A percentile compares a stretch with the other conserved stretches of the same genome.
Evolutionary conservation across 2,329 filamentous ascomycete species (phyloP).

Genomic region (Cytospora chrysosperma): DNA sequence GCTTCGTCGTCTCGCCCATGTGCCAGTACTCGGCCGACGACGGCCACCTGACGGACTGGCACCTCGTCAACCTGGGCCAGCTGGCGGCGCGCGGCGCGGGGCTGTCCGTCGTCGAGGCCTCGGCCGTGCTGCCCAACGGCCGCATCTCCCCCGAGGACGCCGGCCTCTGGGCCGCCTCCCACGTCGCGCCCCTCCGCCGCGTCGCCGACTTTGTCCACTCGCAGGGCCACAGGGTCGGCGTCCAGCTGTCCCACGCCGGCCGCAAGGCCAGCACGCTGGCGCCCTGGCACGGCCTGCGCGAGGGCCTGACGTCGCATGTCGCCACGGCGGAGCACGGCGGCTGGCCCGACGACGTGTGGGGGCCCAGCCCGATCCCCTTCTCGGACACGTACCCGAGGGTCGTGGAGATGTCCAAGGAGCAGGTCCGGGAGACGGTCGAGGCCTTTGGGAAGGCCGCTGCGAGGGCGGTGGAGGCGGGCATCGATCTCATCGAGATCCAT

Average conservation of each 20-base stretch:
- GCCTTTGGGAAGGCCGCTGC: slow-evolving; percentile 59
- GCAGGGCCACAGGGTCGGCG: slow-evolving; percentile 72
- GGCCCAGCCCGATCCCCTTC: slow-evolving; percentile 55
- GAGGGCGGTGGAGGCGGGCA: slow-evolving; percentile 65
- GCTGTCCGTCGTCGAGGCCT: slow-evolving; percentile 75
- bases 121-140: slow-evolving; percentile 70
- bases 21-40: slow-evolving; percentile 58
- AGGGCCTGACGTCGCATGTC: slow-evolving; percentile 42
- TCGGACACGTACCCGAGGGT: slow-evolving; percentile 60
- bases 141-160: slow-evolving; percentile 79
- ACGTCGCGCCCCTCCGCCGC: slow-evolving; percentile 69
- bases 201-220: slow-evolving; percentile 78
- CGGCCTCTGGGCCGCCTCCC: slow-evolving; percentile 82
- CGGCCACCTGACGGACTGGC: slow-evolving; percentile 71
- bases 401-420: slow-evolving; percentile 64
- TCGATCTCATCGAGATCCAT: slow-evolving; percentile 73
- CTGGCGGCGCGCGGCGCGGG: slow-evolving; percentile 74
- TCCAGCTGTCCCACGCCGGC: slow-evolving; percentile 82
- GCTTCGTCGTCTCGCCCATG: slow-evolving; percentile 60
- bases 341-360: slow-evolving; percentile 57
- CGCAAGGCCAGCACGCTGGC: slow-evolving; percentile 62
- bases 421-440: slow-evolving; percentile 65
- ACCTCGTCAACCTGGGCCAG: slow-evolving; percentile 72
- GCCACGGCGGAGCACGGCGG: slow-evolving; percentile 55
- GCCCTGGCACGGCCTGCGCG: slow-evolving; percentile 65